Base-by-base conservation (phyloP, 345 rosid genomes). In the Clarkia xantiana region DNA sequence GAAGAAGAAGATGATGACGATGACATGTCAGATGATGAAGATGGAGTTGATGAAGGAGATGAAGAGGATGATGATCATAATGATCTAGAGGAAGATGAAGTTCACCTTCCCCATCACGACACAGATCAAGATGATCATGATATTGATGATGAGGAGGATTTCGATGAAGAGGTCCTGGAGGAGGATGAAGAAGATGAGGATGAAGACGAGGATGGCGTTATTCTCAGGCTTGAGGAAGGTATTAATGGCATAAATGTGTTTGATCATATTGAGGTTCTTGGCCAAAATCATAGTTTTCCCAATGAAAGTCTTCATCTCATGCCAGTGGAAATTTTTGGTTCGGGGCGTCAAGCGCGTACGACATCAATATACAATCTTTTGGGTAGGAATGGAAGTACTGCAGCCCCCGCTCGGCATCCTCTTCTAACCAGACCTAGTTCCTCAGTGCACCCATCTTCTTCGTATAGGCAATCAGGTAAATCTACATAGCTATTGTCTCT, bases 251-350 rank as follows among this genome's bases (percentile, higher is more conserved):
- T 90, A 54, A 87, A 86, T 67, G 86, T 90, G 44, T 83, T 86
- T 63, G 97, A 90, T 58, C 95, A 83, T 68, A 71, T 86, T 55
- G 97, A 83, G 66, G 95, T 86, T 70, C 78, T 90, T 67, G 80
- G 86, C 40, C 79, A 91, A 72, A 84, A 86, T 59, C 77, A 82
- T 60, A 69, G 72, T 74, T 90, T 90, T 65, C 71, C 91, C 18
- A 78, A 77, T 69, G 95, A 90, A 53, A 71, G 91, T 53, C 84
- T 90, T 40, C 95, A 71, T 67, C 84, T 90, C 52, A 90, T 90
- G 95, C 97, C 95, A 11, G 97, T 86, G 55, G 97, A 90, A 62
- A 77, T 86, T 69, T 86, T 90, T 66, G 94, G 97, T 64, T 90
- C 97, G 14, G 76, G 97, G 62, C 95, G 95, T 64, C 97, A 76